Evolutionary conservation across 2,329 filamentous ascomycete genomes (phyloP).

Genomic region (Pseudophaeomoniella oleicola): DNA sequence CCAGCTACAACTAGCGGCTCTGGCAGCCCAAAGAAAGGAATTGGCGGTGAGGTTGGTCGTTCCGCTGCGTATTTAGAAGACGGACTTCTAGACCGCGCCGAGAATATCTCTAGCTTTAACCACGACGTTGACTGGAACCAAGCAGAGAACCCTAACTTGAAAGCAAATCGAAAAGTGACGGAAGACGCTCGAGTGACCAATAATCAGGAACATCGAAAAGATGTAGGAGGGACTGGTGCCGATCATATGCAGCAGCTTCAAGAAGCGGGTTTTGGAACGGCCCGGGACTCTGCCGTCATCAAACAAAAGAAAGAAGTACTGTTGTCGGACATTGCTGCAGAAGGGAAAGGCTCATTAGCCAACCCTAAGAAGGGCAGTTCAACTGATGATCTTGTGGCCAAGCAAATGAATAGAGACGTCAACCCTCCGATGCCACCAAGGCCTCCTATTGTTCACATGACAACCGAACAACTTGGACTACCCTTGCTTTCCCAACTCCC

Average conservation of each 20-base stretch:
- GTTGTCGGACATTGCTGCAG: slow-evolving; percentile 45
- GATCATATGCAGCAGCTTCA: slow-evolving; percentile 62
- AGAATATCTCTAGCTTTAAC: slow-evolving; percentile 55
- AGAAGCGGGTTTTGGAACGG: slow-evolving; percentile 43
- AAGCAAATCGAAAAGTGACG: slow-evolving; percentile 38
- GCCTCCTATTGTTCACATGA: slow-evolving; percentile 42
- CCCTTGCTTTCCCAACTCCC: slow-evolving; percentile 56
- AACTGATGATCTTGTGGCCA: slow-evolving; percentile 3
- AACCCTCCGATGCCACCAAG: slow-evolving; percentile 44
- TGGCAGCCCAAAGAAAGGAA: slow-evolving; percentile 14
- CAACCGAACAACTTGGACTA: slow-evolving; percentile 54
- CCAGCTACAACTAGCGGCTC: background rate
- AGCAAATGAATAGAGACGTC: slow-evolving; percentile 19
- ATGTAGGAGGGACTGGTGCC: slow-evolving; percentile 62
- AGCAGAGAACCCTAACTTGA: slow-evolving; percentile 41
- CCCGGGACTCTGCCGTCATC: slow-evolving; percentile 57
- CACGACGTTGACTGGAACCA: slow-evolving; percentile 55
- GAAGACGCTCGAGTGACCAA: slow-evolving; percentile 44
- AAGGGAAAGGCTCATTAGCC: slow-evolving; percentile 47
- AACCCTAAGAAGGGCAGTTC: slow-evolving; percentile 29
- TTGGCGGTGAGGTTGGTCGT: slow-evolving; percentile 13
- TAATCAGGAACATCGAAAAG: slow-evolving; percentile 51
- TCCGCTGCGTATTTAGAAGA: slow-evolving; percentile 23
- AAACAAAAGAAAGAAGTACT: slow-evolving; percentile 56
- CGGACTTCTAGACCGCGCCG: slow-evolving; percentile 40